Evolutionary conservation across 257 asterid species (phyloP).

Genomic region (Cruciata laevipes): DNA sequence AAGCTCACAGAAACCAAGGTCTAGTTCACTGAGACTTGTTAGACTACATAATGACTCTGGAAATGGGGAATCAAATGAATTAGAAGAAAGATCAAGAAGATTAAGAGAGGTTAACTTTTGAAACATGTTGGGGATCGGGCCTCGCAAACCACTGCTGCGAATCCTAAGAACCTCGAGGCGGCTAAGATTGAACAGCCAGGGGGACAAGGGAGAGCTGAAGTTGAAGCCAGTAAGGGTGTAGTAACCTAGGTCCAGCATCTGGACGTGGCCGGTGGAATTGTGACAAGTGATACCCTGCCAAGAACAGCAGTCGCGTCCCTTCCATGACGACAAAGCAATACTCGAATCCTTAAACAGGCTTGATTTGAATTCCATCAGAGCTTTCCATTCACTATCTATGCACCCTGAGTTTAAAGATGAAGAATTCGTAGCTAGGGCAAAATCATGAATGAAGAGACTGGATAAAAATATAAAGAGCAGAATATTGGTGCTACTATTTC

Average conservation of each 20-base stretch:
- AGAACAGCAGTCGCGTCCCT: background rate
- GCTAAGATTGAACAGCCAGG: slow-evolving; percentile 16
- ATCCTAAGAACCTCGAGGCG: background rate
- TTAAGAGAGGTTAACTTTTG: background rate
- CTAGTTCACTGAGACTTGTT: background rate
- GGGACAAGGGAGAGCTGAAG: background rate
- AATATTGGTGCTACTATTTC: too few relatives aligned
- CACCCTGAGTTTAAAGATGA: background rate
- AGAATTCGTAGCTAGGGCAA: background rate
- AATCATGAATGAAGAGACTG: background rate
- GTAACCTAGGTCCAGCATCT: slow-evolving; percentile 1
- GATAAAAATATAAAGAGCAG: background rate
- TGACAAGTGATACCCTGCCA: slow-evolving; percentile 10
- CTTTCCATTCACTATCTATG: background rate
- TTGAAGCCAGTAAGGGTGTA: background rate
- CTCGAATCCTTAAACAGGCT: background rate
- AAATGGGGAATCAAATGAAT: background rate
- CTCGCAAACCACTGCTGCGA: background rate
- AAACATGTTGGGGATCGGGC: background rate
- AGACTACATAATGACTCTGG: background rate
- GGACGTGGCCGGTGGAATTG: background rate
- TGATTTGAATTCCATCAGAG: background rate
- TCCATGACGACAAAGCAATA: background rate
- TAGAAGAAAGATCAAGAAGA: background rate
- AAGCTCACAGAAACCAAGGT: background rate